A percentile compares a stretch with the other conserved stretches of the same genome.
Evolutionary conservation across 768 basidiomycete genomes (phyloP).

Genomic region (Atractiella rhizophila): DNA sequence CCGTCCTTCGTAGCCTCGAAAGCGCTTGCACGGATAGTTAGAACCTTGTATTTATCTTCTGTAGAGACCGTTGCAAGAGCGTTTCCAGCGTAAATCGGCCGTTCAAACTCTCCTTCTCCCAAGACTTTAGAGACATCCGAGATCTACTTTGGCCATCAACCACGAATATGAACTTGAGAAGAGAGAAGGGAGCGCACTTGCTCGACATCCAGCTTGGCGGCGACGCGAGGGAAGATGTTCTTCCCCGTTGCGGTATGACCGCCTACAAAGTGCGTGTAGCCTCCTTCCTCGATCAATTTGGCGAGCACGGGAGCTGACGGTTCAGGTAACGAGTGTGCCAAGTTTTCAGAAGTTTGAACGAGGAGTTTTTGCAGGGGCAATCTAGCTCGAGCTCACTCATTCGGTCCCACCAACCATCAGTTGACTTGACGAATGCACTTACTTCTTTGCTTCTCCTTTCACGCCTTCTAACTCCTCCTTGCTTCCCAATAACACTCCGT

Average conservation of each 20-base stretch:
- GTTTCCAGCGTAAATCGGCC: constrained; percentile 94
- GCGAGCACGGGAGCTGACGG: constrained; percentile 57
- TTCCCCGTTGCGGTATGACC: constrained; percentile 80
- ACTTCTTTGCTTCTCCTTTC: constrained; percentile 61
- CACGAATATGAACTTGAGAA: neutral
- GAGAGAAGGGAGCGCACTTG: constrained; percentile 24
- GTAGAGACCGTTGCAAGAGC: constrained; percentile 80
- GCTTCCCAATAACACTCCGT: constrained; percentile 46
- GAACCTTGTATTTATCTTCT: constrained; percentile 59
- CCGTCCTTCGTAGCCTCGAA: constrained; percentile 35
- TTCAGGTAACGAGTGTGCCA: constrained; percentile 46
- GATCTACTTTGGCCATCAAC: constrained; percentile 22
- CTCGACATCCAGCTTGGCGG: constrained; percentile 64
- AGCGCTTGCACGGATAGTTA: constrained; percentile 78
- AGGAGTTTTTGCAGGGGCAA: constrained; percentile 33
- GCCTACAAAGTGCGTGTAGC: constrained; percentile 72
- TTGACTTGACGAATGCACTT: constrained; percentile 11
- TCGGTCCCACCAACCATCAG: neutral
- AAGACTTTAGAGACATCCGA: constrained; percentile 69
- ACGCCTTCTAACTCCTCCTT: constrained; percentile 34
- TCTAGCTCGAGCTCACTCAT: constrained; percentile 4
- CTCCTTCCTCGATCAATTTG: constrained; percentile 28
- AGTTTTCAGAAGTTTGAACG: constrained; percentile 43
- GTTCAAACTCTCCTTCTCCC: constrained; percentile 50
- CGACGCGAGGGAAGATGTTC: constrained; percentile 73